Evolutionary conservation across 495 filamentous ascomycete genomes (phyloP), one percentile per base, ranked within the genome.

Genomic region (Podospora pseudopauciseta): DNA sequence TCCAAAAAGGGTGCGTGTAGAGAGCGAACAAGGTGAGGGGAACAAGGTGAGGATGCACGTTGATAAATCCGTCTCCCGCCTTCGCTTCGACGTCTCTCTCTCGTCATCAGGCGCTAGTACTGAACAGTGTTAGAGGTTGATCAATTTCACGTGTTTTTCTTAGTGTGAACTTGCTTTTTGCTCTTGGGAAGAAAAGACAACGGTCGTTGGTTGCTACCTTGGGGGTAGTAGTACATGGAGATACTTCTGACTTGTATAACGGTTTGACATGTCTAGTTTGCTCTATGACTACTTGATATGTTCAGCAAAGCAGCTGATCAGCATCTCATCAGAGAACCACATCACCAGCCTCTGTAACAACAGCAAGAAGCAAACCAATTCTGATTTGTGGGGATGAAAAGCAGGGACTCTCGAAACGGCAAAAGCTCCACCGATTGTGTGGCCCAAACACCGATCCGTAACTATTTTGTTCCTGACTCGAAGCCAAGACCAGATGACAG

Each of bases 151-250:
- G 39, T 39, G 39, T 49, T 49, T 16, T 49, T 49, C 1, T 23
- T 23, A 23, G 23, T 23, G 23, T 23, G 23, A 23, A 16, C 39
- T 49, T 49, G 39, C 39, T 49, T 49, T 49, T 56, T 26, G n/a
- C 13, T 58, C 3, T 19, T 58, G 55, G 54, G 2, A 58, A 7
- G n/a, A 9, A 58, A 58, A 58, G 54, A 20, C 19, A 56, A 58
- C 55, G 55, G 55, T 58, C 55, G 55, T 58, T 26, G 55, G 23
- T 58, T 58, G 55, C 55, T 58, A 58, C 55, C 26, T 58, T 19
- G n/a, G n/a, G n/a, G 6, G 55, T 58, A 20, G 53, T 7, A 56
- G 23, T 23, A 0, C 54, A 11, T 39, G 34, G 34, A 11, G 34
- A 39, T 39, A 39, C 34, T 4, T 39, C 34, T 11, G 11, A 39